Evolutionary conservation across 345 rosid species (phyloP), one percentile per base, ranked within the genome.

Genomic region (Gossypioides kirkii): DNA sequence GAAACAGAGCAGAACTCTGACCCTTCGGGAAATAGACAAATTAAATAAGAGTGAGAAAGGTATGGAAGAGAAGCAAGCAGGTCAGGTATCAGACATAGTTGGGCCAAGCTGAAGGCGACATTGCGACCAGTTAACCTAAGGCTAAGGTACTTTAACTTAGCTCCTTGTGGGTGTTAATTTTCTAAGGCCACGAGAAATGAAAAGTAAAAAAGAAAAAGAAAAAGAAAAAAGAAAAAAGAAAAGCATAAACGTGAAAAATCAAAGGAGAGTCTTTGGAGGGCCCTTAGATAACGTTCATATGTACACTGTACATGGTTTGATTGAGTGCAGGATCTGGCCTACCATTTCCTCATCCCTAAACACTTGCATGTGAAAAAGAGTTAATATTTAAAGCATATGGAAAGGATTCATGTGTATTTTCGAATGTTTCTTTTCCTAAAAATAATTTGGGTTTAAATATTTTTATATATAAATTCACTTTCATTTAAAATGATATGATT

Each of bases 31-130:
- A 45, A 45, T 23, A 23, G 14, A 67, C 17, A 67, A 67, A 67
- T 67, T 54, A 11, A 4, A 10, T 18, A 67, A 67, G 16, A 25
- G 56, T 25, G 71, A 67, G 36, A 25, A 26, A 68, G 36, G 12
- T 1, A 16, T 49, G 56, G 42, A 22, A 67, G 55, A 67, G 14
- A 70, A 26, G 47, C 3, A n/a, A 52, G 26, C 18, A 38, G 23
- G 28, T 38, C 36, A 32, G n/a, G n/a, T n/a, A 32, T 38, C 20
- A 28, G 60, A 69, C 58, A 61, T 47, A 41, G 11, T 63, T 66
- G 74, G 68, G 69, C 60, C 60, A 77, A 65, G 64, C 12, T 72
- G 82, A 77, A 47, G 73, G 62, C 23, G 83, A 79, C 81, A 55
- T 71, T 50, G 36, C 77, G 77, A 65, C 78, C 8, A 74, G 74